Base-by-base conservation (phyloP, 139 green algal genomes). In the Coelastrella sp. region DNA sequence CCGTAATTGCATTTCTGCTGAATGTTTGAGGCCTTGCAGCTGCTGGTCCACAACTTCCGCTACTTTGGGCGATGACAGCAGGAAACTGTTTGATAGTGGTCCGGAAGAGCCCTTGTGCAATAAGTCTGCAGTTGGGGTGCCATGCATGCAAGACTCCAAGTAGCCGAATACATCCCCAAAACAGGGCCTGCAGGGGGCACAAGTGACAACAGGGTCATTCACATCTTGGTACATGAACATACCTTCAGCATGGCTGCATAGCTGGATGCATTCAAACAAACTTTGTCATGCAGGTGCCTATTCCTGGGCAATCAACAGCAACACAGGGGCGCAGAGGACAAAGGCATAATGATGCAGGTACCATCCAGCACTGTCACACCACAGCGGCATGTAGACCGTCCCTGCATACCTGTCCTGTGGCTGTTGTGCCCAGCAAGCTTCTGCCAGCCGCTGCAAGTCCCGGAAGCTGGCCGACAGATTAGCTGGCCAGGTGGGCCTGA, bases 371-470 rank as follows among this genome's bases (percentile, higher is more conserved):
- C 75, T 7, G 27, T 6, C 27, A 63, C 27, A 49, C 3, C 35
- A 49, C 3, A 49, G 35, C 35, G 1, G 35, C 35, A 49, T 49
- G 35, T 49, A 49, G 35, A 49, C 35, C 35, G 35, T 3, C 35
- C 35, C 35, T 49, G 35, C 35, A 9, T 10, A 90, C 86, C 86
- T 90, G n/a, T 75, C 86, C 25, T 84, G 73, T 8, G 86, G 86
- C 27, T 56, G 74, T 74, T 90, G 86, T 7, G 24, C 24, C 86
- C 86, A 90, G 60, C 86, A 90, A 3, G 86, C 86, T 74, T 90
- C 68, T 63, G 86, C 86, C 11, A 90, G 49, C 12, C 12, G 12
- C 74, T 76, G 74, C n/a, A 90, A 59, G 58, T 75, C 25, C 19
- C 74, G 10, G 60, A 20, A 85, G 9, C 24, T 14, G 7, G 59